Evolutionary conservation across 371 early-diverging fungal species (phyloP).

Genomic region (Zychaea mexicana): DNA sequence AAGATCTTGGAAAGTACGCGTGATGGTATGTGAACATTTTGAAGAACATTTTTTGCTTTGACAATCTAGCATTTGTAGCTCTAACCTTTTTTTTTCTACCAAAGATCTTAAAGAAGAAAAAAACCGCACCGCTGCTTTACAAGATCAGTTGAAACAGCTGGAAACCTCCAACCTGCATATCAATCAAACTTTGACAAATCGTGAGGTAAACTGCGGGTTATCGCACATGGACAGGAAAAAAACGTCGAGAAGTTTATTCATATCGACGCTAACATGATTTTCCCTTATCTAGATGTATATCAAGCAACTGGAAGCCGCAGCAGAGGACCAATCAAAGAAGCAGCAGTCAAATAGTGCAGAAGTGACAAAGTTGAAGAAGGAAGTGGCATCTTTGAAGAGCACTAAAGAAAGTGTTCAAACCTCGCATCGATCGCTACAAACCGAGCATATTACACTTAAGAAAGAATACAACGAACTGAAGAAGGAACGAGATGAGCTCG

Average conservation of each 20-base stretch:
- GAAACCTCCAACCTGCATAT: not conserved
- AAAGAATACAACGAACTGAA: not conserved
- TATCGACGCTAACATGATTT: too few species aligned
- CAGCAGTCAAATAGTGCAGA: not conserved
- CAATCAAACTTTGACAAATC: not conserved
- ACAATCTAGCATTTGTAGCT: not conserved
- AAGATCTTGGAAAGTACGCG: not conserved
- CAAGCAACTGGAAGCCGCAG: not conserved
- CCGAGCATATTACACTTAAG: not conserved
- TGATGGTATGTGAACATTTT: not conserved
- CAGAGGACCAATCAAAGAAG: not conserved
- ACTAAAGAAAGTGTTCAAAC: not conserved
- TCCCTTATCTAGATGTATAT: conserved; percentile 1
- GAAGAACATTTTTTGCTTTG: not conserved
- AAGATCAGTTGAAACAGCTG: not conserved
- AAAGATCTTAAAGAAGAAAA: not conserved
- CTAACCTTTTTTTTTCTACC: not conserved
- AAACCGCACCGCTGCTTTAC: not conserved
- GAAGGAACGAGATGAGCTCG: not conserved
- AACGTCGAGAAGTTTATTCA: not conserved
- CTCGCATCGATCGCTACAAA: not conserved
- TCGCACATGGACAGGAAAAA: not conserved
- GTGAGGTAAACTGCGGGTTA: not conserved
- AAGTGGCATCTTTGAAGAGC: not conserved
- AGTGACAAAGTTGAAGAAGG: not conserved